Percentiles rank a stretch among this genome's conserved stretches.
Conservation (phyloP, 495 filamentous ascomycete genomes). For the Acidomyces sp. region DNA sequence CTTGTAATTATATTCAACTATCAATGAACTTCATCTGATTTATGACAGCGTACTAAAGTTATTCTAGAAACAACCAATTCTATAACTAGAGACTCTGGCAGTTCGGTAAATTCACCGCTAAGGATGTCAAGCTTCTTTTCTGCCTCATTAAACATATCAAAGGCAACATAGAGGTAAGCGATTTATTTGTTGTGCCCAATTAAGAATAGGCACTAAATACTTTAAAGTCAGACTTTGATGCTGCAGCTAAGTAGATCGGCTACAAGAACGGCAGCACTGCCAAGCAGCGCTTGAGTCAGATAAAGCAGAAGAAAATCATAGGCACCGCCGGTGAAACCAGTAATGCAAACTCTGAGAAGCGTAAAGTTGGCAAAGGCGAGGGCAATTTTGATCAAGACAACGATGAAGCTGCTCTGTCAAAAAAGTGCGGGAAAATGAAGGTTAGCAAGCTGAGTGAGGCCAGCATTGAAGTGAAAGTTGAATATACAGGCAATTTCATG, state of each 20-base stretch:
- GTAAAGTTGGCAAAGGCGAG: background rate
- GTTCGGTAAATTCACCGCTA: conserved; percentile 12
- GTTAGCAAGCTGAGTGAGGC: too few relatives aligned
- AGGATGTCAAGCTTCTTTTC: conserved; percentile 13
- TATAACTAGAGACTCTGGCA: too few relatives aligned
- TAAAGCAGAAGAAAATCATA: conserved; percentile 17
- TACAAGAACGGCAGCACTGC: conserved; percentile 6
- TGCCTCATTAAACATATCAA: conserved; percentile 13
- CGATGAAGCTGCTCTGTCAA: conserved; percentile 1
- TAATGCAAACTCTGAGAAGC: conserved; percentile 8
- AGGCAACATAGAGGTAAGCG: conserved; percentile 9
- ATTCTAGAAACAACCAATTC: too few relatives aligned
- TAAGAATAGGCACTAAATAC: background rate
- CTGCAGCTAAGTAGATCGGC: conserved; percentile 6
- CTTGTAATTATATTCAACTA: too few relatives aligned
- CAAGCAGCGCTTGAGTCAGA: conserved; percentile 6
- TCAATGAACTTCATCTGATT: too few relatives aligned
- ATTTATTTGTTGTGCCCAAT: background rate
- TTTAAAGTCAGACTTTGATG: conserved; percentile 10
- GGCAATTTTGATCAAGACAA: conserved; percentile 4
- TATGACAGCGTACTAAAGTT: too few relatives aligned
- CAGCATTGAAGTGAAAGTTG: too few relatives aligned
- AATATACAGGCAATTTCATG: too few relatives aligned
- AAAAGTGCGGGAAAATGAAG: conserved; percentile 9
- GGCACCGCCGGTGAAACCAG: background rate